A percentile compares a stretch with the other conserved stretches of the same genome.
Conservation (phyloP, 371 early-diverging fungal genomes). For the Smittium mucronatum region DNA sequence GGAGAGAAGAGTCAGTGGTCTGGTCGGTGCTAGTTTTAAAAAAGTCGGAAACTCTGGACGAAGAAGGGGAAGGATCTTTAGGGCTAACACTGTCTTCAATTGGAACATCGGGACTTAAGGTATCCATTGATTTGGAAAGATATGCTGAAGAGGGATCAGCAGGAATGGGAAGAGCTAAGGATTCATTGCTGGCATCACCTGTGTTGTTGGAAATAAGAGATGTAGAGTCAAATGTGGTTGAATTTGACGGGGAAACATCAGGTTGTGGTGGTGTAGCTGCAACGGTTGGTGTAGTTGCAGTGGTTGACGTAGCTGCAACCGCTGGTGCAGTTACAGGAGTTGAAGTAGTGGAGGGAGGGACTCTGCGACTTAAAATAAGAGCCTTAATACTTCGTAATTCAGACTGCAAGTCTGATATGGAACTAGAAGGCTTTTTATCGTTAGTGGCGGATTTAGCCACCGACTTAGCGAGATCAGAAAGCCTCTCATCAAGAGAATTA, state of each 20-base stretch:
- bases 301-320: constrained; percentile 31
- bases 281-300: constrained; percentile 15
- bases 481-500: constrained; percentile 47
- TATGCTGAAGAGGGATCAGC: not conserved
- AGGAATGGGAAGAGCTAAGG: not conserved
- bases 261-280: not conserved
- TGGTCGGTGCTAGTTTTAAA: not conserved
- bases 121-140: not conserved
- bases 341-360: constrained; percentile 19
- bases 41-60: not conserved
- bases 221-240: not conserved
- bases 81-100: not conserved
- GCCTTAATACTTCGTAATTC: constrained; percentile 86
- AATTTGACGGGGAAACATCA: not conserved
- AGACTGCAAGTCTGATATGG: constrained; percentile 68
- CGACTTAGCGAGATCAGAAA: constrained; percentile 62
- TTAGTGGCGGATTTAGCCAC: constrained; percentile 68
- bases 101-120: not conserved
- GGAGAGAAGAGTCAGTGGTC: not conserved
- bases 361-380: constrained; percentile 64
- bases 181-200: not conserved
- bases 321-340: constrained; percentile 19
- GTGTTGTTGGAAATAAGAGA: not conserved
- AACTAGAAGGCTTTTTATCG: constrained; percentile 21
- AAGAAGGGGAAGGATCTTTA: not conserved